Conservation (phyloP, 1,284 basidiomycete genomes). For the Ceratobasidium sp. region DNA sequence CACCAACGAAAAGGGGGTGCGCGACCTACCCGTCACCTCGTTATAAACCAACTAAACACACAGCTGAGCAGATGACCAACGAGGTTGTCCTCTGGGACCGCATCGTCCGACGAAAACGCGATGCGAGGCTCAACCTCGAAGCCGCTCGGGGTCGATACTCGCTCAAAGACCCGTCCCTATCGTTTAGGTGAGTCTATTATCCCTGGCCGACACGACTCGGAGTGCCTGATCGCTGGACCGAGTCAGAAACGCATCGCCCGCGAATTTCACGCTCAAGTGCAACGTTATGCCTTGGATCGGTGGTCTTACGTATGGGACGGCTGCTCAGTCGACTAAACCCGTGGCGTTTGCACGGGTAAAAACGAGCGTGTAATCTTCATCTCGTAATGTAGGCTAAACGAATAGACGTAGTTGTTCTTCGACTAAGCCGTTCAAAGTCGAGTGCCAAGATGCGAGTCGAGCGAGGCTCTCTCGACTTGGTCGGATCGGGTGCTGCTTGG, state of each 20-base stretch:
- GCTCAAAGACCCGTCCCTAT: conserved; percentile 75
- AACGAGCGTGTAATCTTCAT: neutral
- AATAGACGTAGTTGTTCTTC: neutral
- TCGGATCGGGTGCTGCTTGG: no score
- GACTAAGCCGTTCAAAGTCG: neutral
- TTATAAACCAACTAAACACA: neutral
- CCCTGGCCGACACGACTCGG: neutral
- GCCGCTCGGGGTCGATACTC: conserved; percentile 81
- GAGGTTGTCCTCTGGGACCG: conserved; percentile 91
- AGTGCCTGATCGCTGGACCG: neutral
- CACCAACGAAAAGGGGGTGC: conserved; percentile 70
- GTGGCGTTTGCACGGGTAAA: conserved; percentile 59
- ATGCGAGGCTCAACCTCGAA: conserved; percentile 69
- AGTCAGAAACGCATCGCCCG: conserved; percentile 67
- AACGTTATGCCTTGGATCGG: conserved; percentile 92
- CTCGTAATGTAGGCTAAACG: neutral
- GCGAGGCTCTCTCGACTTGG: neutral
- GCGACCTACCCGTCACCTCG: conserved; percentile 49
- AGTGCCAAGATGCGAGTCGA: neutral
- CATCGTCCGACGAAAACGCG: conserved; percentile 78
- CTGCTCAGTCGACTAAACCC: conserved; percentile 63
- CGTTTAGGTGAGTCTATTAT: conserved; percentile 71
- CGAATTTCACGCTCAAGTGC: conserved; percentile 80
- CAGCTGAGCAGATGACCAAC: conserved; percentile 66
- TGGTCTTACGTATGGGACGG: conserved; percentile 75